Evolutionary conservation across 116 monocot genomes (phyloP).

Genomic region (Dioscorea cayenensis): DNA sequence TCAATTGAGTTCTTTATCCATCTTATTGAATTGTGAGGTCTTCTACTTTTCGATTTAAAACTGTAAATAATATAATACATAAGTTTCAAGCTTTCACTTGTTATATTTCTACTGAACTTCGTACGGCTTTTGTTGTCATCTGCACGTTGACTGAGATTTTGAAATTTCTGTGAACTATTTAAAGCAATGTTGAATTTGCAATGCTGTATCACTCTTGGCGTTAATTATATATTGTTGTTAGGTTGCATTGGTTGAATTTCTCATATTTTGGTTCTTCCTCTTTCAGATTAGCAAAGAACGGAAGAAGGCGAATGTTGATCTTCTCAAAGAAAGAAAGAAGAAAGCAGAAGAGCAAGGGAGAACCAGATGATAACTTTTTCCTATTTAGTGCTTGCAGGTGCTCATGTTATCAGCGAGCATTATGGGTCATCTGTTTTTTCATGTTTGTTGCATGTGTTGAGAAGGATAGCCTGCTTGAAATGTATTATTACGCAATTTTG

Average conservation of each 20-base stretch:
- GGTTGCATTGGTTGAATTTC: not conserved
- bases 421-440: too few species aligned
- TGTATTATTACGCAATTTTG: too few species aligned
- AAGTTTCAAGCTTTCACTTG: not conserved
- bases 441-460: too few species aligned
- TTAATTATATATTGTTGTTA: not conserved
- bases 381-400: too few species aligned
- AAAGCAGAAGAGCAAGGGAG: constrained; percentile 20
- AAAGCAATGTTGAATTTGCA: too few species aligned
- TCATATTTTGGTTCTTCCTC: constrained; percentile 3
- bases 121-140: too few species aligned
- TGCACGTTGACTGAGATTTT: too few species aligned
- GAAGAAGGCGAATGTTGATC: constrained; percentile 38
- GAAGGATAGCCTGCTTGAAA: too few species aligned
- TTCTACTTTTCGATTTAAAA: not conserved
- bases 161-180: too few species aligned
- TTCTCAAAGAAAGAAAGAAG: constrained; percentile 67
- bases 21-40: not conserved
- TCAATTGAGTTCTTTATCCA: not conserved
- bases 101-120: not conserved
- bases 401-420: too few species aligned
- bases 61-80: not conserved
- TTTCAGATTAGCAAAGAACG: constrained; percentile 47
- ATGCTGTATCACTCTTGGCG: too few species aligned
- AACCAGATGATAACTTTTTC: not conserved